Evolutionary conservation across 2,329 filamentous ascomycete genomes (phyloP).

Genomic region (Aureobasidium uvarum): DNA sequence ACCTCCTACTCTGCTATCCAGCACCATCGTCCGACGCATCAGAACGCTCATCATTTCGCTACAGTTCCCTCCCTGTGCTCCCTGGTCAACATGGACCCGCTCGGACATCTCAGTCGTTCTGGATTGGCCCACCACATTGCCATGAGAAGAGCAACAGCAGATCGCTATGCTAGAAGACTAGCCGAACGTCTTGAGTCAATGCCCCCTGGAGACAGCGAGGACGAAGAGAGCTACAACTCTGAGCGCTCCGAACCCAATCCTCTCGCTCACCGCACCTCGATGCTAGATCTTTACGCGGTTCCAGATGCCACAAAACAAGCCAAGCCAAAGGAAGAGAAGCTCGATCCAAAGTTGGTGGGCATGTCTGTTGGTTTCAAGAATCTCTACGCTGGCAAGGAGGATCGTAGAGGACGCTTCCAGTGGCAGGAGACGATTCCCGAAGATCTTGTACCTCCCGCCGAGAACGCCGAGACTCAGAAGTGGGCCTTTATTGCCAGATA

Average conservation of each 20-base stretch:
- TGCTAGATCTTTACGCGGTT: no score
- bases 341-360: conserved; percentile 33
- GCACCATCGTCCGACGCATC: neutral
- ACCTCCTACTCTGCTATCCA: neutral
- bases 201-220: neutral
- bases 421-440: conserved; percentile 59
- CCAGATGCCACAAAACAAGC: neutral
- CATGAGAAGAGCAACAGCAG: neutral
- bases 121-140: neutral
- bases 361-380: conserved; percentile 48
- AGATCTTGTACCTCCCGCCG: conserved; percentile 56
- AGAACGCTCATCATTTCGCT: neutral
- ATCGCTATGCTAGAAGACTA: neutral
- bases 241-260: neutral
- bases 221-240: neutral
- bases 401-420: conserved; percentile 51
- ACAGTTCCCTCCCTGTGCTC: no score
- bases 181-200: neutral
- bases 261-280: neutral
- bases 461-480: conserved; percentile 61
- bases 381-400: conserved; percentile 53
- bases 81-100: neutral
- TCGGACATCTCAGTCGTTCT: neutral
- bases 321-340: conserved; percentile 10
- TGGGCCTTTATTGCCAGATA: conserved; percentile 62